Percentiles rank a stretch among this genome's conserved stretches.
phyloP scores from a whole-genome alignment of 257 asterid species.

The Gentiana straminea region DNA sequence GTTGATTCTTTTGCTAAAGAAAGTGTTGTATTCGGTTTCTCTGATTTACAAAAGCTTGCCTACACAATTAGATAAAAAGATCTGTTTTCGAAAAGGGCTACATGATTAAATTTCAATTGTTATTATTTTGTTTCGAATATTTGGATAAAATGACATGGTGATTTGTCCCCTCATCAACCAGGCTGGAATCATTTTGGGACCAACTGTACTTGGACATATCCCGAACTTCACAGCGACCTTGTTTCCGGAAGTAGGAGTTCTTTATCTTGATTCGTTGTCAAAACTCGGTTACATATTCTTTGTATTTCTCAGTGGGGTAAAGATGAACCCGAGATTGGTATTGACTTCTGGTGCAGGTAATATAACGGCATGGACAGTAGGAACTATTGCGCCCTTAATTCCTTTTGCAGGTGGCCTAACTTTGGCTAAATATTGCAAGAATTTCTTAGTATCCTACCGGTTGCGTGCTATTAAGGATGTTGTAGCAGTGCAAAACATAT shows the following conservation, averaged over 20 bases:
- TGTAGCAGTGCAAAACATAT: constrained; percentile 36
- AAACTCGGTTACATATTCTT: constrained; percentile 76
- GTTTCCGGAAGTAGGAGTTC: constrained; percentile 48
- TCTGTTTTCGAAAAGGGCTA: too few relatives aligned
- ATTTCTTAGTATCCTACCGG: constrained; percentile 28
- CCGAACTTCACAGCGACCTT: constrained; percentile 7
- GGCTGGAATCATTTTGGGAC: constrained; percentile 88
- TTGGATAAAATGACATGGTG: too few relatives aligned
- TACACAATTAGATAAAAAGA: too few relatives aligned
- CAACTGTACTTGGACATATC: constrained; percentile 44
- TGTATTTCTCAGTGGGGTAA: constrained; percentile 76
- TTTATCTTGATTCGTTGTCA: constrained; percentile 51
- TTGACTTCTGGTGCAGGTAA: constrained; percentile 38
- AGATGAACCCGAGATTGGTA: constrained; percentile 73
- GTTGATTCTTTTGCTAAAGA: too few relatives aligned
- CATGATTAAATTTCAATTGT: too few relatives aligned
- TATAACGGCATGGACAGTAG: constrained; percentile 72
- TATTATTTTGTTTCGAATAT: too few relatives aligned
- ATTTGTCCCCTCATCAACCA: constrained; percentile 9
- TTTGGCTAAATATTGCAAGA: background rate
- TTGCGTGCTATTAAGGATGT: constrained; percentile 17
- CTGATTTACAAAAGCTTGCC: too few relatives aligned
- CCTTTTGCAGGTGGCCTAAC: constrained; percentile 16
- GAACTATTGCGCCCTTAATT: constrained; percentile 25
- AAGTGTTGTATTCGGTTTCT: too few relatives aligned